phyloP scores from a whole-genome alignment of 164 flowering plant genomes.

The Malania oleifera region DNA sequence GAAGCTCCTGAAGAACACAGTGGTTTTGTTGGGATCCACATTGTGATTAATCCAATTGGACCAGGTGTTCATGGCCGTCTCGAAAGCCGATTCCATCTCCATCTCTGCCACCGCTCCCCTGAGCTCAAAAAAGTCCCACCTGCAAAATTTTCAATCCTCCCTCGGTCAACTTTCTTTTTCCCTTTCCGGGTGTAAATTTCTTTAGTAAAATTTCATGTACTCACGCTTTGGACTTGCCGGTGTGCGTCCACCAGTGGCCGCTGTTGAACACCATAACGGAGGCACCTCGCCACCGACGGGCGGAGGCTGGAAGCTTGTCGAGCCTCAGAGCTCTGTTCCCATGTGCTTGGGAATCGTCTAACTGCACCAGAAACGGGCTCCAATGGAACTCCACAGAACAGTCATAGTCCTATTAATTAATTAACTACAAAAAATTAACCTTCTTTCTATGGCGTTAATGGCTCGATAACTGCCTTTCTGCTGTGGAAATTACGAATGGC shows the following conservation, averaged over 20 bases:
- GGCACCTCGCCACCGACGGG: slow-evolving; percentile 49
- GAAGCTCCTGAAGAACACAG: slow-evolving; percentile 50
- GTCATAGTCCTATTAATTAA: slow-evolving; percentile 62
- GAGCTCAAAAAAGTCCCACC: slow-evolving; percentile 52
- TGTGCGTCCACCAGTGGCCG: slow-evolving; percentile 71
- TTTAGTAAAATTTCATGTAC: slow-evolving; percentile 3
- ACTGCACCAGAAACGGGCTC: slow-evolving; percentile 58
- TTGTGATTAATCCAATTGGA: slow-evolving; percentile 48
- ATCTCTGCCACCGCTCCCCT: slow-evolving; percentile 29
- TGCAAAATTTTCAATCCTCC: slow-evolving; percentile 24
- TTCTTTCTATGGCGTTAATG: too few species aligned
- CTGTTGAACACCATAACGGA: slow-evolving; percentile 70
- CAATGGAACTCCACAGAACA: slow-evolving; percentile 59
- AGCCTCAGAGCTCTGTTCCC: slow-evolving; percentile 33
- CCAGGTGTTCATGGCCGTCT: slow-evolving; percentile 56
- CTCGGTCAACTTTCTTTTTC: not conserved
- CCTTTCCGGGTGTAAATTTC: not conserved
- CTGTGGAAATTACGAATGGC: too few species aligned
- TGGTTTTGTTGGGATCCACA: slow-evolving; percentile 36
- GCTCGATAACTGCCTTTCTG: too few species aligned
- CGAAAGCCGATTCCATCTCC: slow-evolving; percentile 31
- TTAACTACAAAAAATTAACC: too few species aligned
- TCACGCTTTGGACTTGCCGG: slow-evolving; percentile 40
- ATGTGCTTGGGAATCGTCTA: slow-evolving; percentile 20
- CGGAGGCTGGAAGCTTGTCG: slow-evolving; percentile 27